Conservation (phyloP, 306 rosid species). For the Vigna nakashimae region DNA sequence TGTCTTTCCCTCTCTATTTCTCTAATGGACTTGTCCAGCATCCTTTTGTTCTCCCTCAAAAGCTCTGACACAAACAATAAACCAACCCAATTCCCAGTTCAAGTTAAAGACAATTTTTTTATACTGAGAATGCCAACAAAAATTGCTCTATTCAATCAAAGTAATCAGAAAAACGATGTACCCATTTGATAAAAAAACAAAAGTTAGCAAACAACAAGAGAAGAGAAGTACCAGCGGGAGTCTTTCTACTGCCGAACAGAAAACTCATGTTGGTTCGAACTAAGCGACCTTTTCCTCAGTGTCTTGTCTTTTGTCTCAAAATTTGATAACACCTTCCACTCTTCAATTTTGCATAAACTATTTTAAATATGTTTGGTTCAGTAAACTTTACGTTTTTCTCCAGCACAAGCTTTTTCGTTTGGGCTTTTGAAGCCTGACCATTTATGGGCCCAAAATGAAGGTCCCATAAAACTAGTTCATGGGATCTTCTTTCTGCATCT, state of each 20-base stretch:
- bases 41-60: conserved; percentile 88
- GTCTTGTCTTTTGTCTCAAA: background rate
- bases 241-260: conserved; percentile 77
- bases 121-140: background rate
- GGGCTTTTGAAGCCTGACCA: background rate
- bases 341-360: background rate
- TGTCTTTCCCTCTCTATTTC: conserved; percentile 88
- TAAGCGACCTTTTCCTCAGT: background rate
- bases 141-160: background rate
- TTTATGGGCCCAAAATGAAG: background rate
- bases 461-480: background rate
- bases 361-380: background rate
- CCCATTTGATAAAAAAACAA: background rate
- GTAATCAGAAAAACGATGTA: background rate
- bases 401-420: background rate
- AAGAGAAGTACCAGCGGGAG: conserved; percentile 68
- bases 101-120: background rate
- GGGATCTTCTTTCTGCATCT: too few species aligned
- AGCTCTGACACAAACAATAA: conserved; percentile 58
- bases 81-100: background rate
- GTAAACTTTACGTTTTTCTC: background rate
- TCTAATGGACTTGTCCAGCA: conserved; percentile 86
- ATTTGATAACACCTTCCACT: background rate
- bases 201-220: background rate
- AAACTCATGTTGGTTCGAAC: conserved; percentile 68